Evolutionary conservation across 352 stramenopile genomes (phyloP), one percentile per base, ranked within the genome.

Genomic region (Hyaloperonospora arabidopsidis): DNA sequence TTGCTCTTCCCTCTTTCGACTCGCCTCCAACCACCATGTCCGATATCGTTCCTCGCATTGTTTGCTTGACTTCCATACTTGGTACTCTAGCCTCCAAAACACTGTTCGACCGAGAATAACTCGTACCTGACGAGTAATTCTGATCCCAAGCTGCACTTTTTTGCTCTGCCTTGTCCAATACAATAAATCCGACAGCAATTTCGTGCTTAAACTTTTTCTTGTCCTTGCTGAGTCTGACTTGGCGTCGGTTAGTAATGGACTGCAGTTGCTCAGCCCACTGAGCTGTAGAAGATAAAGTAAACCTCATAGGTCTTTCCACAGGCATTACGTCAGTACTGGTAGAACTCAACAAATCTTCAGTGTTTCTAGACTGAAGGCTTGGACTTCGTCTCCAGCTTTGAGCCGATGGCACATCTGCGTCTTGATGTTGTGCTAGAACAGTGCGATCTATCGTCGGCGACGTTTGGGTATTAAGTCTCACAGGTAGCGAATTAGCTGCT

Each of bases 131-230:
- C 8, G 13, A 13, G 0, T 15, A 44, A 54, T 29, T 56, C 2
- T 8, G 7, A 2, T 17, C 46, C 11, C 14, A 53, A 43, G 10
- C 25, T 19, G 17, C 12, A 21, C 22, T 1, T 49, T 56, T 52
- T n/a, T 41, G 5, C 41, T 65, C 47, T 11, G 39, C 1, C 1
- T 55, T 52, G 35, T 72, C 70, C 21, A 84, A 40, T 5, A 72
- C 14, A n/a, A n/a, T n/a, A 59, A 87, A 87, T 0, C 76, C 76
- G 1, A 87, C 55, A 1, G 62, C 65, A 2, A 87, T 52, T 57
- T 68, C 65, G 36, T 85, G 75, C 29, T 67, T 67, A 6, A 71
- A 79, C 1, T 65, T 65, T 44, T 67, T 68, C 29, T 54, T 65
- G 21, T 74, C 69, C 22, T 43, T 51, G 46, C 43, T 59, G 15